Evolutionary conservation across 768 basidiomycete genomes (phyloP).

Genomic region (Tricholoma bakamatsutake): DNA sequence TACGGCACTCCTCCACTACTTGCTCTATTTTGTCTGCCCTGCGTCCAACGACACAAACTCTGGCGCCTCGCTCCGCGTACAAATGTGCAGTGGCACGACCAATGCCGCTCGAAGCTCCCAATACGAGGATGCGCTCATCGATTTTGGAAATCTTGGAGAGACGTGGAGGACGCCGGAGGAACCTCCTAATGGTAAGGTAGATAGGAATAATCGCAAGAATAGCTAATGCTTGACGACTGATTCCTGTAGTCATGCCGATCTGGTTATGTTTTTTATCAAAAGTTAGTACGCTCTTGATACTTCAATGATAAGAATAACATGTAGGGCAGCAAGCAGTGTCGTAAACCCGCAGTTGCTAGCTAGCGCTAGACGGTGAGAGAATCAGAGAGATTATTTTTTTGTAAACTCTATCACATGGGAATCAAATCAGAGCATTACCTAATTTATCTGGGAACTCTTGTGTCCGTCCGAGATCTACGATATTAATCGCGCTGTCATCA

Average conservation of each 20-base stretch:
- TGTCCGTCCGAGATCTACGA: no score
- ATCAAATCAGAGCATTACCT: neutral
- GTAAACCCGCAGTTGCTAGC: neutral
- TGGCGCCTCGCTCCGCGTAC: slow-evolving; percentile 73
- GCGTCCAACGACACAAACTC: slow-evolving; percentile 70
- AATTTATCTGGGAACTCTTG: no score
- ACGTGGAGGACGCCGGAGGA: slow-evolving; percentile 11
- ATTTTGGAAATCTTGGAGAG: slow-evolving; percentile 7
- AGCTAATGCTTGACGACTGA: slow-evolving; percentile 13
- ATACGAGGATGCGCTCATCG: slow-evolving; percentile 68
- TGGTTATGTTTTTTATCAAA: no score
- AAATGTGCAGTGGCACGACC: slow-evolving; percentile 63
- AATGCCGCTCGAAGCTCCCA: slow-evolving; percentile 84
- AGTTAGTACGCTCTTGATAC: no score
- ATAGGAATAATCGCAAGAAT: slow-evolving; percentile 22
- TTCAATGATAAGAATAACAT: neutral
- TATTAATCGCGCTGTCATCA: no score
- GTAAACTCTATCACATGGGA: no score
- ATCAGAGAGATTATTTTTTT: no score
- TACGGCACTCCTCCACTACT: slow-evolving; percentile 56
- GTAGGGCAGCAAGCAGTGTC: neutral
- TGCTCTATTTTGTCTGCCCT: slow-evolving; percentile 46
- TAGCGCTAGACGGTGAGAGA: neutral
- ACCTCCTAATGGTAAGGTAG: slow-evolving; percentile 15
- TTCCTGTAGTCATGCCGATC: slow-evolving; percentile 7